Evolutionary conservation across 2,329 filamentous ascomycete genomes (phyloP), one percentile per base, ranked within the genome.

Genomic region (Aspergillus sp.): DNA sequence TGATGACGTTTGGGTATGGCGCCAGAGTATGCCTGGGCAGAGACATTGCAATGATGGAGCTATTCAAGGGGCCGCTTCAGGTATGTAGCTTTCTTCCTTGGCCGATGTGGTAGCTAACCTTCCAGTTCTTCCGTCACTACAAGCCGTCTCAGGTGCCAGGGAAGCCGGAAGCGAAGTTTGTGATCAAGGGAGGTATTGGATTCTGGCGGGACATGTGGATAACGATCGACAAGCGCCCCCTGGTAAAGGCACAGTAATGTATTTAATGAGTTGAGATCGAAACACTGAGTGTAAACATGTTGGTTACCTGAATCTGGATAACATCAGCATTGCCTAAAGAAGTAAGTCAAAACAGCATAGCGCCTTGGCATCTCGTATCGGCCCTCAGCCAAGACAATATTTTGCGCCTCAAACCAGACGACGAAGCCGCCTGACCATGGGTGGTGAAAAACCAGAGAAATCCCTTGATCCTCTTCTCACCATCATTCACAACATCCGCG

Each of bases 21-120:
- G 65, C 78, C 0, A 69, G 79, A 11, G 70, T 77, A 12, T 83
- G 80, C 56, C 62, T 83, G 44, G 81, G 82, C 0, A 77, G 75
- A 57, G 75, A 81, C 44, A 79, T 84, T 57, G 81, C 80, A 1
- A 73, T 79, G 64, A 81, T 83, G 79, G 81, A 84, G 69, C 62
- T 83, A 52, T 82, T 75, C 66, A 83, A 84, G 71, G 69, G 66
- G 6, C 70, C 70, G 9, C 55, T 73, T 41, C 70, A 70, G 68
- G 70, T 71, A 59, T 58, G 61, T 51, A 24, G 8, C 3, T 19
- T 52, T 31, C 6, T 6, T 19, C n/a, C 11, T 52, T 21, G 4
- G 2, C 33, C 23, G 14, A 11, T 35, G 9, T 45, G 15, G 23
- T 31, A 8, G 40, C 56, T 57, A 41, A 54, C 40, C 3, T 35